Base-by-base conservation (phyloP, 202 grass and related monocot genomes). In the Zoysia matrella region DNA sequence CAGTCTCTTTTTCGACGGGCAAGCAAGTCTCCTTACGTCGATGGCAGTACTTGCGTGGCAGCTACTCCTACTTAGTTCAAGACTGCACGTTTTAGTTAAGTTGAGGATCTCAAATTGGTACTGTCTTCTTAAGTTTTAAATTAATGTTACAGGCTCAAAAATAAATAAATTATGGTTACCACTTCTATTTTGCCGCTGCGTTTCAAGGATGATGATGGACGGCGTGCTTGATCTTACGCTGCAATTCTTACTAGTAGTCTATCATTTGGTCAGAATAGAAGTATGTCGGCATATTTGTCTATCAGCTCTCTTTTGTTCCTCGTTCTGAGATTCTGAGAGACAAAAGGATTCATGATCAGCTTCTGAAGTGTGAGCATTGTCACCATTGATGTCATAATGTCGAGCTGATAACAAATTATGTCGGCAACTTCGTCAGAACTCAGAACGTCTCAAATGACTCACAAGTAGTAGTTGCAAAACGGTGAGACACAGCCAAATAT, bases 121-220 rank as follows among this genome's bases (percentile, higher is more conserved):
- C 60, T 8, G 0, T 13, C 58, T 16, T 57, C 18, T 22, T 22
- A 22, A 80, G 7, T 80, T 80, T 50, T 40, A 60, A 69, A 80
- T 60, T 12, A 10, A 1, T 6, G 60, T 0, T 60, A 22, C 22
- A 22, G 22, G 22, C 22, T 22, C 22, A 22, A 22, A 22, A 22
- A 22, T 22, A 22, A 22, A 22, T 22, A 22, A 22, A 22, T 22
- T 22, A 22, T 22, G 22, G 22, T 22, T 22, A 11, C 52, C 16
- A 49, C 3, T 80, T 80, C 48, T 56, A 61, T 7, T 80, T 80
- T 12, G 78, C 67, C 22, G 62, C 54, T 62, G 14, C 67, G 11
- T 61, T 46, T 11, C 8, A 16, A 41, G 45, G 22, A 15, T 46
- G 48, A 64, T 40, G 11, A 30, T 57, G n/a, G 3, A 8, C 14